phyloP scores from a whole-genome alignment of 257 asterid genomes.

The Fraxinus americana region DNA sequence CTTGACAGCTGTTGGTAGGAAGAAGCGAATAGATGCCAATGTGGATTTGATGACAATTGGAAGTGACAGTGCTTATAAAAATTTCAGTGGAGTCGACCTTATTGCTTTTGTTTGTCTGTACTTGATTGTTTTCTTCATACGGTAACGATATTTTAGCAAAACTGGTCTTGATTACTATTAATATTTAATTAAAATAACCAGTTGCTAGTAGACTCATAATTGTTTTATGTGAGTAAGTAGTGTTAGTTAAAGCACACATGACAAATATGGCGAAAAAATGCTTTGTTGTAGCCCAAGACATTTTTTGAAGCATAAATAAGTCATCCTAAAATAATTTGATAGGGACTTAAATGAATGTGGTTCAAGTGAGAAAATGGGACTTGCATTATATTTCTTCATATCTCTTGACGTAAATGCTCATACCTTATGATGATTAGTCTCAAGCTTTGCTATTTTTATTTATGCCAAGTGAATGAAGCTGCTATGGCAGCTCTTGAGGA shows the following conservation, averaged over 20 bases:
- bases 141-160: background rate
- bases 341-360: too few relatives aligned
- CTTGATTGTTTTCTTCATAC: background rate
- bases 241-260: too few relatives aligned
- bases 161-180: background rate
- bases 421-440: background rate
- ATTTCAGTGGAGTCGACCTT: slow-evolving; percentile 89
- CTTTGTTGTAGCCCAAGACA: too few relatives aligned
- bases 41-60: slow-evolving; percentile 77
- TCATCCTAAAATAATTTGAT: too few relatives aligned
- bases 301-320: too few relatives aligned
- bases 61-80: slow-evolving; percentile 55
- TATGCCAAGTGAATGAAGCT: slow-evolving; percentile 66
- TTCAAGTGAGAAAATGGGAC: background rate
- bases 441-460: too few relatives aligned
- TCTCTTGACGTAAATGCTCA: background rate
- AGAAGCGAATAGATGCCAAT: slow-evolving; percentile 54
- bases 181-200: too few relatives aligned
- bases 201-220: background rate
- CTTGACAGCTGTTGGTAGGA: slow-evolving; percentile 66
- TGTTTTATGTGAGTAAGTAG: too few relatives aligned
- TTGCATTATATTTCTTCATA: background rate
- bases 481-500: slow-evolving; percentile 64
- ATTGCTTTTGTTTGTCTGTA: slow-evolving; percentile 55
- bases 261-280: too few relatives aligned